These are phyloP conservation scores for Lagenaria siceraria DNA, from an alignment of 306 rosid genomes.

Conservation along the genomic window DNA sequence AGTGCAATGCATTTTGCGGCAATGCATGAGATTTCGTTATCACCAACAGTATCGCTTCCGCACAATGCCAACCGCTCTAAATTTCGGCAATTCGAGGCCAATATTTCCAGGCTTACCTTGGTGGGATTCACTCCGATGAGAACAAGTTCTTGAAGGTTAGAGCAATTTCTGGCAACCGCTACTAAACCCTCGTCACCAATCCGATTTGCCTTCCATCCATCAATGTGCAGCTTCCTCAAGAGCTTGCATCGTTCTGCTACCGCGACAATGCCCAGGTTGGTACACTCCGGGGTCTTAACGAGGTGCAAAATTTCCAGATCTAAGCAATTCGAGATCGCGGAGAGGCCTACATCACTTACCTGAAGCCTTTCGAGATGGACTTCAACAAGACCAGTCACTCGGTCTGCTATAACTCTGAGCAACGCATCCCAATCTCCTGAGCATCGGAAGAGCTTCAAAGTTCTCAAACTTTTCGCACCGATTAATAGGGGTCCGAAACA, in stretches of 20 bases:
- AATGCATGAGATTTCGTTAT: conserved; percentile 74
- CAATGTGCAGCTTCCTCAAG: conserved; percentile 83
- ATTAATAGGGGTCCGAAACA: conserved; percentile 77
- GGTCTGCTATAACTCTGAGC: conserved; percentile 32
- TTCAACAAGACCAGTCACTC: conserved; percentile 44
- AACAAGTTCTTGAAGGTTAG: conserved; percentile 76
- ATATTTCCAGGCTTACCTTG: conserved; percentile 50
- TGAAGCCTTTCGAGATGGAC: conserved; percentile 85
- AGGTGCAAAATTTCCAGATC: conserved; percentile 84
- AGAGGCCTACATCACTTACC: conserved; percentile 64
- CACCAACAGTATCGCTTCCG: conserved; percentile 89
- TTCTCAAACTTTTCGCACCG: conserved; percentile 63
- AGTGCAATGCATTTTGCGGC: conserved; percentile 77
- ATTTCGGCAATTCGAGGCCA: conserved; percentile 75
- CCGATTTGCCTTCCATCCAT: conserved; percentile 88
- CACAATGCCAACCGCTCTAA: conserved; percentile 90
- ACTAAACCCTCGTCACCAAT: conserved; percentile 83
- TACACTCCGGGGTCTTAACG: conserved; percentile 87
- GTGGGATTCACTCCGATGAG: conserved; percentile 93
- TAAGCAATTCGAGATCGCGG: conserved; percentile 54
- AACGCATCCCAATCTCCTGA: conserved; percentile 93
- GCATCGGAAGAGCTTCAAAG: conserved; percentile 82
- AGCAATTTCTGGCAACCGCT: conserved; percentile 63
- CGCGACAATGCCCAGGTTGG: conserved; percentile 55
- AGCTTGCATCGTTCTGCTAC: conserved; percentile 73